A percentile compares a stretch with the other conserved stretches of the same genome.
phyloP scores from a whole-genome alignment of 2,329 filamentous ascomycete species.

The Fusarium setosum region DNA sequence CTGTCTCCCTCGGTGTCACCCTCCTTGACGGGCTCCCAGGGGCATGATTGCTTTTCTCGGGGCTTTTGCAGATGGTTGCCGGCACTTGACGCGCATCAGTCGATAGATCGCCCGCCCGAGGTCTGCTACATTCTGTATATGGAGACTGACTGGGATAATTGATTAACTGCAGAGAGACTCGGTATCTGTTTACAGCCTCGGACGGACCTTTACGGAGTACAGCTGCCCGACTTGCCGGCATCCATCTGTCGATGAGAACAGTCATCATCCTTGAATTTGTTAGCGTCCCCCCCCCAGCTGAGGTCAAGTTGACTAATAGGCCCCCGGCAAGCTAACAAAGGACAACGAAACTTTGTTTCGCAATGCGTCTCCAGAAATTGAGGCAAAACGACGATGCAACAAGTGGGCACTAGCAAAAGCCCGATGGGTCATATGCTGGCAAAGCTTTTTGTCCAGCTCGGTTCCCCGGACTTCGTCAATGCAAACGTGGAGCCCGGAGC shows the following conservation, averaged over 20 bases:
- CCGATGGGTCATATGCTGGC: constrained; percentile 5
- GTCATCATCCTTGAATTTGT: neutral
- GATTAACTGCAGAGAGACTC: constrained; percentile 15
- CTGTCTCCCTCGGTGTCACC: constrained; percentile 10
- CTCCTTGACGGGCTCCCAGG: constrained; percentile 3
- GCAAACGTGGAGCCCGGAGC: neutral
- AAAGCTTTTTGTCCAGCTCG: constrained; percentile 21
- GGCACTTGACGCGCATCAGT: constrained; percentile 1
- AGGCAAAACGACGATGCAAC: constrained; percentile 10
- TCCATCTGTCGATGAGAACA: neutral
- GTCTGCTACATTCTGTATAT: neutral
- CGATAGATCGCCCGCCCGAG: neutral
- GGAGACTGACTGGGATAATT: neutral
- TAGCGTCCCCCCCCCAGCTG: neutral
- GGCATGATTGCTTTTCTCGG: constrained; percentile 34
- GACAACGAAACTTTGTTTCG: neutral
- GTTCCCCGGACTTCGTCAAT: constrained; percentile 31
- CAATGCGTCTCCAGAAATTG: constrained; percentile 5
- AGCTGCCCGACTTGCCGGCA: neutral
- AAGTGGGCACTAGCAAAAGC: constrained; percentile 10
- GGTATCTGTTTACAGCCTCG: constrained; percentile 3
- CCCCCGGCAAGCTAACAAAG: neutral
- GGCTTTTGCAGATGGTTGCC: constrained; percentile 29
- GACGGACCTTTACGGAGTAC: neutral
- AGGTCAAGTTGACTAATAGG: constrained; percentile 7